Base-by-base conservation (phyloP, 2,329 filamentous ascomycete genomes). In the Cladosporium sphaerospermum region DNA sequence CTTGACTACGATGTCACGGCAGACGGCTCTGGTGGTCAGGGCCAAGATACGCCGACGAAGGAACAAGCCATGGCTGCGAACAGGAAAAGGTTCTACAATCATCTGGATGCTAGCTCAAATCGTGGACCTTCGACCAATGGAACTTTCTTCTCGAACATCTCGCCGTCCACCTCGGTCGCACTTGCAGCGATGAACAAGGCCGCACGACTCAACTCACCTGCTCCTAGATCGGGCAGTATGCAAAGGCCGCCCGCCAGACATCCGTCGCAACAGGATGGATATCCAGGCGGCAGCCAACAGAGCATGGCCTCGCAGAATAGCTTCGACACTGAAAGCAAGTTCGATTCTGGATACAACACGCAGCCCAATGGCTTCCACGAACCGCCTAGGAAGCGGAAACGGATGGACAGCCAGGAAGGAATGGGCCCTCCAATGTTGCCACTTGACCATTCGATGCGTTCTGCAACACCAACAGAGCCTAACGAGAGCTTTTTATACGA, bases 91-190 rank as follows among this genome's bases (percentile, higher is more conserved):
- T 83, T 96, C 71, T 97, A 96, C 72, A 95, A 86, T 60, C 79
- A 61, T 39, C 82, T 45, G 81, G 82, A 78, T 18, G 54, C 56
- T 45, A 80, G 89, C 46, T 57, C 61, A 6, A 67, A 63, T 28
- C 63, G 61, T 8, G 43, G 57, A 10, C 60, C 62, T 4, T 56
- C 58, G 62, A 83, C 76, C 14, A 84, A 87, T 44, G 91, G 90
- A 14, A 96, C 93, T 1, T 96, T 96, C 68, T 97, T 99, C 75
- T 91, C 91, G 67, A 96, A 95, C 65, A 97, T 99, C 59, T 97
- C 92, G 3, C 87, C 84, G 58, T 95, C 90, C 1, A 91, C 93
- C 1, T 93, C 89, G 4, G 92, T 90, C 63, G 93, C 93, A 28
- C 88, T 99, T 53, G 91, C 90, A 57, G 92, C 93, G 54, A 95